Percentiles rank a stretch among this genome's conserved stretches.
phyloP scores from a whole-genome alignment of 257 asterid genomes.

The Agastache rugosa region DNA sequence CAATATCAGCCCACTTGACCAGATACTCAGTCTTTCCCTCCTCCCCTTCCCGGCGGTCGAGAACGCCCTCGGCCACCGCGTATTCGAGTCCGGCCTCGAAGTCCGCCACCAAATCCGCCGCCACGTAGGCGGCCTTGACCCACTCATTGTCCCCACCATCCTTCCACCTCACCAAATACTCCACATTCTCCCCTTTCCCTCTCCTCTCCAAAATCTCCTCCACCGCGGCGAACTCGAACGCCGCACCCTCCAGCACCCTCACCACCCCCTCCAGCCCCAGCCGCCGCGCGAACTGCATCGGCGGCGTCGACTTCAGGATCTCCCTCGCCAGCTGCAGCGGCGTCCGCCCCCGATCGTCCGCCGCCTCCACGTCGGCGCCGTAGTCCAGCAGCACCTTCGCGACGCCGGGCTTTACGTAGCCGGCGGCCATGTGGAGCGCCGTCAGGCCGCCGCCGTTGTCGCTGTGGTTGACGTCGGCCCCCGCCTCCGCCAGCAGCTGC shows the following conservation, averaged over 20 bases:
- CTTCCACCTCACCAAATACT: constrained; percentile 84
- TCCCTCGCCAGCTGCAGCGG: constrained; percentile 80
- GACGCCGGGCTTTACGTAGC: constrained; percentile 75
- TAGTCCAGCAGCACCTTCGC: constrained; percentile 57
- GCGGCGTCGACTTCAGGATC: constrained; percentile 71
- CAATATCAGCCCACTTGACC: constrained; percentile 88
- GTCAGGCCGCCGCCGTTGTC: constrained; percentile 77
- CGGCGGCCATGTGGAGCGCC: constrained; percentile 91
- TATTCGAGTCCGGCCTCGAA: constrained; percentile 91
- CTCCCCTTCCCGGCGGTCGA: constrained; percentile 57
- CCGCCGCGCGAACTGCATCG: constrained; percentile 77
- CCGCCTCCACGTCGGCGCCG: constrained; percentile 76
- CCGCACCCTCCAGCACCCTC: constrained; percentile 64
- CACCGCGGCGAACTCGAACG: constrained; percentile 85
- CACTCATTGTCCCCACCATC: constrained; percentile 90
- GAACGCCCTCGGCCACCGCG: constrained; percentile 76
- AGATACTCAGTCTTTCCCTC: constrained; percentile 67
- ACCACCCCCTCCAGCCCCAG: constrained; percentile 78
- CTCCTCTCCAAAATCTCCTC: constrained; percentile 84
- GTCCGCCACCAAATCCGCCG: constrained; percentile 77
- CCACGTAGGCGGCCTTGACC: constrained; percentile 65
- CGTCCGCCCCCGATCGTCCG: constrained; percentile 64
- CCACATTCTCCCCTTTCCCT: constrained; percentile 75
- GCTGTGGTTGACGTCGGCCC: constrained; percentile 61
- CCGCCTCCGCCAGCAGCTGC: constrained; percentile 67